Percentiles rank a stretch among this genome's conserved stretches.
Conservation (phyloP, 2,329 filamentous ascomycete species). For the Cladophialophora bantiana region DNA sequence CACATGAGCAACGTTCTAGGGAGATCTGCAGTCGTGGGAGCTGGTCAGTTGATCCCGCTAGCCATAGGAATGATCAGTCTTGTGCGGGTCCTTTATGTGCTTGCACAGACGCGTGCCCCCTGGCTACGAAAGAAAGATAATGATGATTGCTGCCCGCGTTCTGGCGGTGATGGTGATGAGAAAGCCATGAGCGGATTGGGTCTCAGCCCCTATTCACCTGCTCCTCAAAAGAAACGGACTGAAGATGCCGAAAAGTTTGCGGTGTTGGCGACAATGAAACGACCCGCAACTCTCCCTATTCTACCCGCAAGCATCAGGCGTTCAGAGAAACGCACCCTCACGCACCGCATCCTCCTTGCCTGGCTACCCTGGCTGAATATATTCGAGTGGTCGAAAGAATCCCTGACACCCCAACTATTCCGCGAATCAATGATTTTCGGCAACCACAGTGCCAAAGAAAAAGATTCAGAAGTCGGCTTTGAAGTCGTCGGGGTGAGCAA, state of each 20-base stretch:
- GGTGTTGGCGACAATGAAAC: no score
- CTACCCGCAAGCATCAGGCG: no score
- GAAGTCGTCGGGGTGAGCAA: no score
- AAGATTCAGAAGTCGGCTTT: no score
- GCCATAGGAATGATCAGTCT: constrained; percentile 26
- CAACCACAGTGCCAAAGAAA: background rate
- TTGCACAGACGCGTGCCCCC: background rate
- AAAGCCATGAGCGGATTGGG: no score
- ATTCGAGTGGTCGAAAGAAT: constrained; percentile 23
- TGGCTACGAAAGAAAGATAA: constrained; percentile 17
- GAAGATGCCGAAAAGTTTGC: no score
- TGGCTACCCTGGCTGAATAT: constrained; percentile 27
- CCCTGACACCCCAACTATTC: background rate
- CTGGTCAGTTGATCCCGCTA: constrained; percentile 26
- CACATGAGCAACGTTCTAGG: constrained; percentile 27
- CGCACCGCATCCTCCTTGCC: constrained; percentile 23
- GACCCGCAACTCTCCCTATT: no score
- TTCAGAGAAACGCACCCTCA: background rate
- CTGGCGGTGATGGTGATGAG: no score
- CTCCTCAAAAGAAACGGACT: no score
- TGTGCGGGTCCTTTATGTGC: constrained; percentile 18
- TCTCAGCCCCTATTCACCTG: no score
- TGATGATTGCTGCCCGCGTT: background rate
- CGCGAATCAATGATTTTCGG: background rate
- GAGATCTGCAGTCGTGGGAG: background rate